These are phyloP conservation scores for Elsinoe necatrix DNA, from an alignment of 2,329 filamentous ascomycete species.

Conservation along the genomic window DNA sequence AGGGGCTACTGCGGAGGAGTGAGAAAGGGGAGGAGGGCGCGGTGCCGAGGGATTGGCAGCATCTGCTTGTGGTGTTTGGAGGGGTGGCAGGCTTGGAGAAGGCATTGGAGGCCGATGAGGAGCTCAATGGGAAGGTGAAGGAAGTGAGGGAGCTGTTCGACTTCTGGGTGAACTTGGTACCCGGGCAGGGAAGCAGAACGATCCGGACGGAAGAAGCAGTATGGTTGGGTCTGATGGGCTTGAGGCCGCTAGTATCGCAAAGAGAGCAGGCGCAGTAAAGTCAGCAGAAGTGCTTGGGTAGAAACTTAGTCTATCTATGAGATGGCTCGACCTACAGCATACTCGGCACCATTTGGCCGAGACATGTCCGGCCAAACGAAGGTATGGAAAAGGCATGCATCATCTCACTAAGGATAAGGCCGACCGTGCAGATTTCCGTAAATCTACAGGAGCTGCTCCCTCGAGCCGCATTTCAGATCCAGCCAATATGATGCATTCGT, in stretches of 20 bases:
- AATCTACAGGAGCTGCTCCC: not conserved
- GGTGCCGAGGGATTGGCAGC: constrained; percentile 41
- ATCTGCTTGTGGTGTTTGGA: constrained; percentile 71
- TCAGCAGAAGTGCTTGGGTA: too few relatives aligned
- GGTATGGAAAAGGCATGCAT: too few relatives aligned
- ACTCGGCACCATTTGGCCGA: too few relatives aligned
- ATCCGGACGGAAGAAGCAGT: constrained; percentile 80
- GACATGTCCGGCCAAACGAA: too few relatives aligned
- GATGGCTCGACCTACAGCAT: too few relatives aligned
- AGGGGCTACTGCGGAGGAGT: constrained; percentile 19
- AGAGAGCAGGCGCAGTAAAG: constrained; percentile 15
- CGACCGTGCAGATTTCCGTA: too few relatives aligned
- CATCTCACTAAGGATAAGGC: too few relatives aligned
- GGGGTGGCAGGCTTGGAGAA: constrained; percentile 72
- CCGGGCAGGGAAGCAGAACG: constrained; percentile 70
- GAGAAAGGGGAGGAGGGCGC: constrained; percentile 38
- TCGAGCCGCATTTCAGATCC: too few relatives aligned
- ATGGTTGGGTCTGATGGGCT: constrained; percentile 62
- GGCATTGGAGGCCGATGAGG: constrained; percentile 55
- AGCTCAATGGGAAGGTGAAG: constrained; percentile 52
- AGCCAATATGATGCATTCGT: not conserved
- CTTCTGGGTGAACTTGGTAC: constrained; percentile 72
- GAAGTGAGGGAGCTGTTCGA: constrained; percentile 67
- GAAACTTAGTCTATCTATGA: too few relatives aligned
- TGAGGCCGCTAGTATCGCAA: constrained; percentile 42